These are phyloP conservation scores for Eucalyptus cloeziana DNA, from an alignment of 345 rosid genomes.

Conservation along the genomic window DNA sequence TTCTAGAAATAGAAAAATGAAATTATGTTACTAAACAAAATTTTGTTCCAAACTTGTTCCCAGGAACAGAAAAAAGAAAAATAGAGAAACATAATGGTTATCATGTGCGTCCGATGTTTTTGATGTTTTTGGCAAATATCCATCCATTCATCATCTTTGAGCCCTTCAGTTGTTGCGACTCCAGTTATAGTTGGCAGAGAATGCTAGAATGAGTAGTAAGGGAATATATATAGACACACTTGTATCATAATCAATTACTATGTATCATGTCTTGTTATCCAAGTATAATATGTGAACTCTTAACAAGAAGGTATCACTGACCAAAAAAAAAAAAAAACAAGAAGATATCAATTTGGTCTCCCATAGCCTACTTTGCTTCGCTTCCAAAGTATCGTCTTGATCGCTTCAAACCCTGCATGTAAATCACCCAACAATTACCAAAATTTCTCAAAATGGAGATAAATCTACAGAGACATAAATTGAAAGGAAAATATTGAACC, in stretches of 20 bases:
- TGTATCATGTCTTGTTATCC: background rate
- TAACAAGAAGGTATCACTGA: background rate
- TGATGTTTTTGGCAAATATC: background rate
- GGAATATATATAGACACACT: background rate
- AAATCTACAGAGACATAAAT: background rate
- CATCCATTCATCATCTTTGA: background rate
- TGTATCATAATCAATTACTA: background rate
- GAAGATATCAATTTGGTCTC: background rate
- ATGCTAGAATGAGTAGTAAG: background rate
- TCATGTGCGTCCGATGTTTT: too few relatives aligned
- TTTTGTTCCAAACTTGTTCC: too few relatives aligned
- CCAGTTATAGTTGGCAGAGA: background rate
- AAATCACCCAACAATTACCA: background rate
- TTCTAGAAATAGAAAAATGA: too few relatives aligned
- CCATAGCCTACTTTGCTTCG: background rate
- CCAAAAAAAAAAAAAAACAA: too few relatives aligned
- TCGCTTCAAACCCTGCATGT: background rate
- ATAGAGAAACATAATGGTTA: too few relatives aligned
- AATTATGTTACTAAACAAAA: accelerated
- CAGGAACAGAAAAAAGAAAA: accelerated
- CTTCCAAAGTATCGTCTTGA: background rate
- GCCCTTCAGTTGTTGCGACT: background rate
- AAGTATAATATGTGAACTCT: background rate
- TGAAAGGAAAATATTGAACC: background rate
- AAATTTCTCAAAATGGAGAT: background rate